These are phyloP conservation scores for Pezicula neosporulosa DNA, from an alignment of 2,329 filamentous ascomycete genomes.

Conservation along the genomic window DNA sequence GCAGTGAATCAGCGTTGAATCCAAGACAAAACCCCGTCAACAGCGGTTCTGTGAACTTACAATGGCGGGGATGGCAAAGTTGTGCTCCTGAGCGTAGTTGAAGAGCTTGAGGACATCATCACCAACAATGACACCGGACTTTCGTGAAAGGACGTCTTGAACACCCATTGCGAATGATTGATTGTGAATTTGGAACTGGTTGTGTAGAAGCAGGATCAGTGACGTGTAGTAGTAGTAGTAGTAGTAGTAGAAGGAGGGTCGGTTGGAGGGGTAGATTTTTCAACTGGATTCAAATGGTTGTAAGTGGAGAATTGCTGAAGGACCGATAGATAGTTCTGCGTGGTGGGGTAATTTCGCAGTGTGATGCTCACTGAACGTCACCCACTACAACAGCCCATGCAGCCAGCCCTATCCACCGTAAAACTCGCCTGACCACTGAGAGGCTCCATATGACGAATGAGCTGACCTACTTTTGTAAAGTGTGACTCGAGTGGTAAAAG, in stretches of 20 bases:
- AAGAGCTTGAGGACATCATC: conserved; percentile 72
- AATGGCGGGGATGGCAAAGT: conserved; percentile 85
- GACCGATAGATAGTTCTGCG: conserved; percentile 16
- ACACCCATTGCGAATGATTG: conserved; percentile 36
- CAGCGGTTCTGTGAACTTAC: conserved; percentile 34
- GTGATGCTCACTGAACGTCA: not conserved
- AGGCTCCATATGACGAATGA: too few relatives aligned
- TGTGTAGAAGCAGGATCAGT: conserved; percentile 6
- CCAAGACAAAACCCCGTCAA: too few relatives aligned
- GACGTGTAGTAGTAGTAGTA: conserved; percentile 7
- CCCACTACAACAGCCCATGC: not conserved
- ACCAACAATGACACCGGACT: conserved; percentile 64
- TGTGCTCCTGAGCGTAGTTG: conserved; percentile 82
- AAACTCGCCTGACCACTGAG: too few relatives aligned
- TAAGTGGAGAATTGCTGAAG: conserved; percentile 9
- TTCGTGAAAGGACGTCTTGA: conserved; percentile 55
- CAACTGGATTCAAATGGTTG: not conserved
- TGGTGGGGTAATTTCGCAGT: conserved; percentile 2
- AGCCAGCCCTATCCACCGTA: too few relatives aligned
- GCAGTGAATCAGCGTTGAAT: conserved; percentile 1
- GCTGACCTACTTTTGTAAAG: too few relatives aligned
- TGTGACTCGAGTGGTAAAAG: too few relatives aligned
- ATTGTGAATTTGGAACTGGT: conserved; percentile 5
- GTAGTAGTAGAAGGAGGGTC: conserved; percentile 1
- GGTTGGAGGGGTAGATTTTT: conserved; percentile 1